Evolutionary conservation across 1,139 yeast genomes (phyloP), one percentile per base, ranked within the genome.

Genomic region (Taphrina pruni): DNA sequence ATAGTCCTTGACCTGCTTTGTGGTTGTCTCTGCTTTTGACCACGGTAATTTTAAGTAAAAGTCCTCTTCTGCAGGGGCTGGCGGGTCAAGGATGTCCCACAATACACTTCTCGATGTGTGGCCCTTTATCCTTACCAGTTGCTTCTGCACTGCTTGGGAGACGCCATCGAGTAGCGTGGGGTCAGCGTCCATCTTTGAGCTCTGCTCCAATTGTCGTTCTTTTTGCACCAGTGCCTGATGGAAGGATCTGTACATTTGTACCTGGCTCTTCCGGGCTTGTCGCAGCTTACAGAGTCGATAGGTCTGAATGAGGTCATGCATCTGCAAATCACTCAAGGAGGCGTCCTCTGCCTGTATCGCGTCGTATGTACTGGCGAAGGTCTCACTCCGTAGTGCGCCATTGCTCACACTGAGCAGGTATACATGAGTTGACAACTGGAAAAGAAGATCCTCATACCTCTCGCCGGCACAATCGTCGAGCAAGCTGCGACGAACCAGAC

Each of bases 381-480:
- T 38, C 43, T 32, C 2, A 17, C 11, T 9, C 8, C 9, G 17
- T 17, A 17, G 36, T 7, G 12, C 12, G 11, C 20, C 8, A 20
- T 56, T 20, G 21, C 17, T 8, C n/a, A 38, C 11, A 9, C 20
- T 56, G 38, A 32, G 12, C 32, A 39, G 20, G 26, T 58, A 60
- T 35, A 60, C 57, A 36, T 48, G 39, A 11, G 65, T 38, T 7
- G 57, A 50, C 20, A 60, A 39, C 6, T 38, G 21, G 14, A 50
- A 38, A 11, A 60, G 12, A 6, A 60, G 38, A 14, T 60, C 65
- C 57, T 60, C 65, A 20, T 60, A 60, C 39, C 65, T 35, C 38
- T 60, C 65, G 6, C 65, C 65, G 9, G 56, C 57, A 17, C 65
- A 60, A 36, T 50, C 65, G 14, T 60, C 65, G 36, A 60, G 38